Base-by-base conservation (phyloP, 2,329 filamentous ascomycete genomes). In the Anisogramma anomala region DNA sequence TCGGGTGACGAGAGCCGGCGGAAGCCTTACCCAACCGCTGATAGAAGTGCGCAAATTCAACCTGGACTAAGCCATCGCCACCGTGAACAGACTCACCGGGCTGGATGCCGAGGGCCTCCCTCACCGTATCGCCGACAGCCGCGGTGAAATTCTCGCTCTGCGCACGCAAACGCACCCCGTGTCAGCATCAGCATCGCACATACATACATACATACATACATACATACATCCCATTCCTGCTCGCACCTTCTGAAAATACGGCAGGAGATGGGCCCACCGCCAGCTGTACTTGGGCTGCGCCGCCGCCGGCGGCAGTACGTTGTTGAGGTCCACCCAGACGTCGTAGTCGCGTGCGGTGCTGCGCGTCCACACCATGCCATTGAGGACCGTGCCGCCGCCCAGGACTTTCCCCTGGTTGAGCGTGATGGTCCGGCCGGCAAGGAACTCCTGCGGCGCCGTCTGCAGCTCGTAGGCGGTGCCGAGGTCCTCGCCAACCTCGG, bases 181-280 rank as follows among this genome's bases (percentile, higher is more conserved):
- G n/a, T n/a, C n/a, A n/a, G n/a, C n/a, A n/a, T n/a, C n/a, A n/a
- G n/a, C n/a, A n/a, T n/a, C n/a, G n/a, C n/a, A n/a, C n/a, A n/a
- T n/a, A n/a, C n/a, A n/a, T n/a, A n/a, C n/a, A n/a, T n/a, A n/a
- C n/a, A n/a, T n/a, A n/a, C n/a, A n/a, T n/a, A n/a, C n/a, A n/a
- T n/a, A n/a, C n/a, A n/a, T n/a, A n/a, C n/a, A 10, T 3, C 4
- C 5, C 9, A 6, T 1, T 30, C n/a, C 1, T 13, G 3, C 3
- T 26, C 22, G 37, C 23, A 65, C 66, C 56, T 71, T 72, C 20
- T 58, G 57, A 48, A 73, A 68, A 47, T 72, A 73, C 0, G 64
- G 68, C 1, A 67, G 51, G 9, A 75, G 51, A 17, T 55, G 56
- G 1, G 61, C 47, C 61, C 63, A 68, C 14, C 60, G 58, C 65